phyloP scores from a whole-genome alignment of 179 eudicot genomes.

The Corrigiola litoralis region DNA sequence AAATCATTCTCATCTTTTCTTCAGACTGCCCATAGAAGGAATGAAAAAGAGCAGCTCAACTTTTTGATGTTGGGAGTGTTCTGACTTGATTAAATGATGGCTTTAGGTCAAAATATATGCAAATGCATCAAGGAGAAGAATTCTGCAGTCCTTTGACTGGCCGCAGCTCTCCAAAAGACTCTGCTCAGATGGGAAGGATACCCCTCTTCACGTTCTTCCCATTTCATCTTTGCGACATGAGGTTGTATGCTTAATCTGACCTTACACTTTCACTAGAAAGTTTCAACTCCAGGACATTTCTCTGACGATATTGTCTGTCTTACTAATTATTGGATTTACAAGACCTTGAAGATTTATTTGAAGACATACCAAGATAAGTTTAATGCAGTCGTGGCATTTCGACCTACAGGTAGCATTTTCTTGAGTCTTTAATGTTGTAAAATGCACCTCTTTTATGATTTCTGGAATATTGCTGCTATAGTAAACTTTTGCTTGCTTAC shows the following conservation, averaged over 20 bases:
- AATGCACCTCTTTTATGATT: neutral
- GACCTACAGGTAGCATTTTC: slow-evolving; percentile 54
- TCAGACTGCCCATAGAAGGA: neutral
- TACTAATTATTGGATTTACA: neutral
- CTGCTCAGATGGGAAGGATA: slow-evolving; percentile 49
- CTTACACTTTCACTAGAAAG: neutral
- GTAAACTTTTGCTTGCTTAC: neutral
- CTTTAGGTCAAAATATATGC: slow-evolving; percentile 50
- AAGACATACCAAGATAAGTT: slow-evolving; percentile 38
- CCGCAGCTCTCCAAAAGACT: slow-evolving; percentile 50
- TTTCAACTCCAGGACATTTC: neutral
- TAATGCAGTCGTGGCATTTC: slow-evolving; percentile 47
- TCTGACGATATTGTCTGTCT: neutral
- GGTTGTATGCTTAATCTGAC: slow-evolving; percentile 29
- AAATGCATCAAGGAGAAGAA: slow-evolving; percentile 49
- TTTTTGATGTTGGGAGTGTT: neutral
- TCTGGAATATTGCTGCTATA: neutral
- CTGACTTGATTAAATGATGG: slow-evolving; percentile 10
- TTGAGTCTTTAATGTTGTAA: neutral
- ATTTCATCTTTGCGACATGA: slow-evolving; percentile 54
- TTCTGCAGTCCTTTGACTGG: slow-evolving; percentile 58
- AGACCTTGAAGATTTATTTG: slow-evolving; percentile 44
- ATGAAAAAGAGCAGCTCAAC: neutral
- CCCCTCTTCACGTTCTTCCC: slow-evolving; percentile 59
- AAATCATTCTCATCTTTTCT: no score